Conservation (phyloP, 306 rosid species). For the Dalbergia oliveri region DNA sequence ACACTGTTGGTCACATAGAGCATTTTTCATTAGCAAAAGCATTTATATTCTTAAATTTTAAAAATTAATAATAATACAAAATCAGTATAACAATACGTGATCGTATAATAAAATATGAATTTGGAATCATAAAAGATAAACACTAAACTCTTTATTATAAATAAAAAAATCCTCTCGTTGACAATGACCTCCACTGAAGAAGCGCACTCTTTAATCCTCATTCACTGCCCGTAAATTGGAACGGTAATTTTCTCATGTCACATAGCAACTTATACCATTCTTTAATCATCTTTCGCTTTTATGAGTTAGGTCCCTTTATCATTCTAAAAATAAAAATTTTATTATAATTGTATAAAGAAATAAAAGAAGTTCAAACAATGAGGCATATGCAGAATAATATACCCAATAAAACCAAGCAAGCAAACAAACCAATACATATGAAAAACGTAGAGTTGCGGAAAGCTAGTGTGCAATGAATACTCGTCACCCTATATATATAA, state of each 20-base stretch:
- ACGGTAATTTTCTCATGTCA: slow-evolving; percentile 34
- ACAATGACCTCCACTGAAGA: slow-evolving; percentile 41
- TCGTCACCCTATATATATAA: slow-evolving; percentile 53
- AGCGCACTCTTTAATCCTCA: slow-evolving; percentile 4
- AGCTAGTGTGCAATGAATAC: slow-evolving; percentile 56
- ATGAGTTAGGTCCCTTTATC: slow-evolving; percentile 43
- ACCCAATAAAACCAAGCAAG: slow-evolving; percentile 27
- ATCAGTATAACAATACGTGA: neutral
- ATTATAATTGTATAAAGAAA: slow-evolving; percentile 25
- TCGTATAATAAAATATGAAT: neutral
- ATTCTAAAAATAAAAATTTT: neutral
- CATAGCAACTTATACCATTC: neutral
- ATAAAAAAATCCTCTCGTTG: neutral
- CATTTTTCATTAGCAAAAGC: no score
- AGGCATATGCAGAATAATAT: slow-evolving; percentile 52
- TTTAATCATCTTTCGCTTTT: slow-evolving; percentile 47
- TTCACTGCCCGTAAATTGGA: slow-evolving; percentile 35
- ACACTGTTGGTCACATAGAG: no score
- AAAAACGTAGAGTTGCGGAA: slow-evolving; percentile 51
- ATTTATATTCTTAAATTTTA: neutral
- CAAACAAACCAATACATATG: slow-evolving; percentile 38
- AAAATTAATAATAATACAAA: neutral
- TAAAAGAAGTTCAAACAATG: slow-evolving; percentile 31
- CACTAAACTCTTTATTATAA: neutral
- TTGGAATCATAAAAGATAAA: neutral